Percentiles rank a stretch among this genome's conserved stretches.
Conservation (phyloP, 1,139 yeast species). For the Taiozyma onychis region DNA sequence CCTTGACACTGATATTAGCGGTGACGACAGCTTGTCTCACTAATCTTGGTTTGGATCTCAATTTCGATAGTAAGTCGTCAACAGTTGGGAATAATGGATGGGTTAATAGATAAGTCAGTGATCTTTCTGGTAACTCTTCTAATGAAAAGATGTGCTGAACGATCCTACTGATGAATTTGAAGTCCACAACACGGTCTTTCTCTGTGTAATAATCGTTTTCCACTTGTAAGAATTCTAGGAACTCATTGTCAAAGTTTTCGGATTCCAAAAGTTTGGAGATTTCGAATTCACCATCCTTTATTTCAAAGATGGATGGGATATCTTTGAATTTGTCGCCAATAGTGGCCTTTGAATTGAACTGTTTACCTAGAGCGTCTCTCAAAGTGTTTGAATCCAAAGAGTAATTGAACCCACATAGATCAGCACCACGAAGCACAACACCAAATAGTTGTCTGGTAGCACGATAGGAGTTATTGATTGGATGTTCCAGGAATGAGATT, state of each 20-base stretch:
- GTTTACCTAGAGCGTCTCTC: conserved; percentile 68
- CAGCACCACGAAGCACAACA: conserved; percentile 16
- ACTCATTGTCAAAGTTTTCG: conserved; percentile 23
- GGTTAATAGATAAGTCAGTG: conserved; percentile 70
- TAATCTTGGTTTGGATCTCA: conserved; percentile 51
- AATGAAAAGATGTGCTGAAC: conserved; percentile 34
- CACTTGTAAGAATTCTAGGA: conserved; percentile 27
- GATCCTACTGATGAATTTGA: conserved; percentile 46
- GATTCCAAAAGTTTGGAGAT: conserved; percentile 23
- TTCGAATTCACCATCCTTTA: conserved; percentile 21
- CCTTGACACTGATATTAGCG: conserved; percentile 59
- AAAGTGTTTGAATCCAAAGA: conserved; percentile 68
- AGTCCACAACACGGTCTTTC: conserved; percentile 63
- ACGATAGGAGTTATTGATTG: conserved; percentile 2
- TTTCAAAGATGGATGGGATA: conserved; percentile 20
- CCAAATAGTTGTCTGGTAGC: conserved; percentile 11
- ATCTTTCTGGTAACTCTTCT: conserved; percentile 32
- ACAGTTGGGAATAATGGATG: conserved; percentile 81
- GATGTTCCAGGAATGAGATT: conserved; percentile 8
- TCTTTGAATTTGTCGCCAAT: conserved; percentile 20
- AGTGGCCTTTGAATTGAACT: conserved; percentile 30
- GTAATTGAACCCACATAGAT: conserved; percentile 33
- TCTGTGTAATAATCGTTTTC: conserved; percentile 51
- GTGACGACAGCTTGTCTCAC: conserved; percentile 79
- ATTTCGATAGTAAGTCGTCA: conserved; percentile 45